These are phyloP conservation scores for Avena eriantha DNA, from an alignment of 176 grass and related monocot genomes.

Conservation along the genomic window DNA sequence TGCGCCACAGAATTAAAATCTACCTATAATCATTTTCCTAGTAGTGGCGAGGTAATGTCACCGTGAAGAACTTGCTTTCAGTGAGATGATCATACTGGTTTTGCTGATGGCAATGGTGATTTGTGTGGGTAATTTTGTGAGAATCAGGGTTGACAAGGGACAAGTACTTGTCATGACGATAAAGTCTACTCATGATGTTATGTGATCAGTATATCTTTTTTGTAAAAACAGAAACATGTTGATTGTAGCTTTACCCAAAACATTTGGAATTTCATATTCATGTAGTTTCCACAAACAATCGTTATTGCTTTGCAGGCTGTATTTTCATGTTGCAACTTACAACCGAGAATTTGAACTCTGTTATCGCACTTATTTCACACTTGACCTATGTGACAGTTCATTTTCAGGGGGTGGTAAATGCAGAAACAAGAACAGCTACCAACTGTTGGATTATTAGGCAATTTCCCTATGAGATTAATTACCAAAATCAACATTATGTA, in stretches of 20 bases:
- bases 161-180: background rate
- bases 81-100: background rate
- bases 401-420: conserved; percentile 1
- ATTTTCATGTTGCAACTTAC: background rate
- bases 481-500: too few relatives aligned
- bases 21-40: too few relatives aligned
- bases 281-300: background rate
- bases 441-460: too few relatives aligned
- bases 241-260: conserved; percentile 6
- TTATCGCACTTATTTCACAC: background rate
- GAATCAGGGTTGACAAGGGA: background rate
- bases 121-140: background rate
- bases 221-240: background rate
- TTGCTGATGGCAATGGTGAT: background rate
- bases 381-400: background rate
- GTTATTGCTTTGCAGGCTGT: background rate
- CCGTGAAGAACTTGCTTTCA: background rate
- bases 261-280: background rate
- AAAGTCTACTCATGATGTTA: background rate
- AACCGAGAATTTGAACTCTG: background rate
- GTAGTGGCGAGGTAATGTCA: too few relatives aligned
- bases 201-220: background rate
- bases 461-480: too few relatives aligned
- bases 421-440: background rate
- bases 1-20: too few relatives aligned